A percentile compares a stretch with the other conserved stretches of the same genome.
phyloP scores from a whole-genome alignment of 371 early-diverging fungal species.

The Polyrhizophydium stewartii region DNA sequence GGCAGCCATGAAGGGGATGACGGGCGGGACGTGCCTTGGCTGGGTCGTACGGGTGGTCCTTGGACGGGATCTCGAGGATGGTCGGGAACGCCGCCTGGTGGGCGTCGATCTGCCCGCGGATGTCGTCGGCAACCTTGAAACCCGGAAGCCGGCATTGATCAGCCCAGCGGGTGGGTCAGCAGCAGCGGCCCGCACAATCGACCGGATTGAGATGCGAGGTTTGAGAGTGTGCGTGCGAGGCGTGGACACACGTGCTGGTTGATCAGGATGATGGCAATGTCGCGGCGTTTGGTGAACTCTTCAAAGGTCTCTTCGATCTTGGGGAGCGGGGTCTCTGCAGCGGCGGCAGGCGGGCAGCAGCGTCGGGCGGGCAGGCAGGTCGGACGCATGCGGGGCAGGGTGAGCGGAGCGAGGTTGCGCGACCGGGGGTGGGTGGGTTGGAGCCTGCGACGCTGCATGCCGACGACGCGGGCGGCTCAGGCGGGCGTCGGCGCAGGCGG shows the following conservation, averaged over 20 bases:
- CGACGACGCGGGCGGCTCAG: background rate
- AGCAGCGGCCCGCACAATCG: too few relatives aligned
- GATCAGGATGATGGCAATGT: conserved; percentile 96
- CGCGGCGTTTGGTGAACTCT: conserved; percentile 87
- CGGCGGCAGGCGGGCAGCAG: background rate
- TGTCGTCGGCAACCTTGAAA: conserved; percentile 85
- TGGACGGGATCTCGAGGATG: conserved; percentile 96
- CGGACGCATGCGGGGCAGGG: background rate
- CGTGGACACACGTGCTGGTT: conserved; percentile 84
- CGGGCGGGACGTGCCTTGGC: conserved; percentile 23
- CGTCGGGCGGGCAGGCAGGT: background rate
- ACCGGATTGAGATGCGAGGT: too few relatives aligned
- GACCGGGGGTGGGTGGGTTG: background rate
- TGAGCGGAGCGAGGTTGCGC: background rate
- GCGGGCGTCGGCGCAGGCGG: too few relatives aligned
- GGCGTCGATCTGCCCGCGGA: conserved; percentile 84
- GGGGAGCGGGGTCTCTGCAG: conserved; percentile 80
- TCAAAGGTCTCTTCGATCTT: conserved; percentile 86
- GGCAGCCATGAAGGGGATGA: background rate
- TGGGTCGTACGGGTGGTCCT: conserved; percentile 92
- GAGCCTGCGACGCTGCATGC: background rate
- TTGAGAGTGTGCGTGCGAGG: too few relatives aligned
- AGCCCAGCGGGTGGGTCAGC: too few relatives aligned
- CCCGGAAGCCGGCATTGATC: conserved; percentile 3
- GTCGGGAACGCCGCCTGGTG: conserved; percentile 93